Evolutionary conservation across 2,329 filamentous ascomycete species (phyloP).

Genomic region (Pestalotiopsis sp.): DNA sequence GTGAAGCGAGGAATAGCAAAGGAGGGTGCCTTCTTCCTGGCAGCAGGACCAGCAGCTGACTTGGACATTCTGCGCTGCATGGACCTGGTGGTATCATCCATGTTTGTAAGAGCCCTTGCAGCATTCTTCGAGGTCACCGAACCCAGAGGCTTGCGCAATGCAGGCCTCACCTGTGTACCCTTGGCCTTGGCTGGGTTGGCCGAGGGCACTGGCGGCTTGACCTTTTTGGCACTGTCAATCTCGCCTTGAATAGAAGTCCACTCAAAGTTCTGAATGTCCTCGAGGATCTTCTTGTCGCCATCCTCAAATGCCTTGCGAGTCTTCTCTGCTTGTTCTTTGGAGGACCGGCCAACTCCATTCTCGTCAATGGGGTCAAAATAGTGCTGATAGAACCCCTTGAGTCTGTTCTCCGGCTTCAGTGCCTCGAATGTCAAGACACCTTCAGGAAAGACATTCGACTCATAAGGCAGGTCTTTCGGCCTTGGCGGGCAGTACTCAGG

Average conservation of each 20-base stretch:
- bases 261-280: conserved; percentile 62
- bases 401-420: conserved; percentile 57
- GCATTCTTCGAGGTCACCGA: conserved; percentile 57
- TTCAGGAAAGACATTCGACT: conserved; percentile 67
- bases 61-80: conserved; percentile 29
- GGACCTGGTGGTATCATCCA: conserved; percentile 34
- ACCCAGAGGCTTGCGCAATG: conserved; percentile 37
- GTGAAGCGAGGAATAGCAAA: conserved; percentile 30
- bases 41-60: conserved; percentile 18
- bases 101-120: conserved; percentile 48
- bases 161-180: background rate
- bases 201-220: conserved; percentile 26
- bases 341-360: conserved; percentile 62
- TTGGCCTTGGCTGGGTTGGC: conserved; percentile 14
- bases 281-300: conserved; percentile 67
- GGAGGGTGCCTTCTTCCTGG: conserved; percentile 24
- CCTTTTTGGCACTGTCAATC: conserved; percentile 28
- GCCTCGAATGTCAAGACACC: conserved; percentile 56
- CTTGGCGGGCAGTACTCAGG: conserved; percentile 88
- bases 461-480: conserved; percentile 64
- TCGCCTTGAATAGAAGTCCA: conserved; percentile 56
- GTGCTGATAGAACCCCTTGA: conserved; percentile 62
- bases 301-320: conserved; percentile 52
- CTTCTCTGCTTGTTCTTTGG: conserved; percentile 59
- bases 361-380: conserved; percentile 67